Evolutionary conservation across 495 filamentous ascomycete species (phyloP).

Genomic region (Podospora pseudopauciseta): DNA sequence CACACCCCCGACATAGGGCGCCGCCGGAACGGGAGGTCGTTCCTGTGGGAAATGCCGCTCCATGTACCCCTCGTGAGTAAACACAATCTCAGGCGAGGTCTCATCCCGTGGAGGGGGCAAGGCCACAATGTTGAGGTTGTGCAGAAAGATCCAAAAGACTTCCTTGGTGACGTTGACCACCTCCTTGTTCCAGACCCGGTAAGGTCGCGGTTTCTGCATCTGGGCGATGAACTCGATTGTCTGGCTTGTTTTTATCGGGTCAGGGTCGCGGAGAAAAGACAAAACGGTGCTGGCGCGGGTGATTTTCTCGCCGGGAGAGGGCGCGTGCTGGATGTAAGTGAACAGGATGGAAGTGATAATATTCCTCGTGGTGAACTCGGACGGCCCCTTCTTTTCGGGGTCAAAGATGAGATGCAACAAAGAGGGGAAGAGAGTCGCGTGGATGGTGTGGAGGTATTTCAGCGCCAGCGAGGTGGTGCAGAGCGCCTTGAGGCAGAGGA

Average conservation of each 20-base stretch:
- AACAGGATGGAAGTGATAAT: constrained; percentile 85
- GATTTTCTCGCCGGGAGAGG: constrained; percentile 50
- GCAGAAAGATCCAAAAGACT: constrained; percentile 99
- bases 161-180: constrained; percentile 90
- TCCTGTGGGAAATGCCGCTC: constrained; percentile 79
- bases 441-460: constrained; percentile 73
- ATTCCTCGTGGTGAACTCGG: constrained; percentile 87
- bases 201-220: constrained; percentile 83
- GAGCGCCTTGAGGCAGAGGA: constrained; percentile 91
- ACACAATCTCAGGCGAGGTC: not conserved
- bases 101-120: constrained; percentile 36
- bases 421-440: constrained; percentile 77
- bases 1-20: constrained; percentile 94
- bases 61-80: constrained; percentile 46
- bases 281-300: constrained; percentile 66
- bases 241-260: constrained; percentile 66
- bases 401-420: constrained; percentile 88
- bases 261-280: constrained; percentile 75
- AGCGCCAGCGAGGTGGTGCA: constrained; percentile 86
- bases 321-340: constrained; percentile 66
- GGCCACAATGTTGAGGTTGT: constrained; percentile 84
- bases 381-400: constrained; percentile 93
- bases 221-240: constrained; percentile 82
- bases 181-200: constrained; percentile 91
- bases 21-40: constrained; percentile 85